Evolutionary conservation across 1,284 basidiomycete species (phyloP), one percentile per base, ranked within the genome.

Genomic region (Naganishia sp.): DNA sequence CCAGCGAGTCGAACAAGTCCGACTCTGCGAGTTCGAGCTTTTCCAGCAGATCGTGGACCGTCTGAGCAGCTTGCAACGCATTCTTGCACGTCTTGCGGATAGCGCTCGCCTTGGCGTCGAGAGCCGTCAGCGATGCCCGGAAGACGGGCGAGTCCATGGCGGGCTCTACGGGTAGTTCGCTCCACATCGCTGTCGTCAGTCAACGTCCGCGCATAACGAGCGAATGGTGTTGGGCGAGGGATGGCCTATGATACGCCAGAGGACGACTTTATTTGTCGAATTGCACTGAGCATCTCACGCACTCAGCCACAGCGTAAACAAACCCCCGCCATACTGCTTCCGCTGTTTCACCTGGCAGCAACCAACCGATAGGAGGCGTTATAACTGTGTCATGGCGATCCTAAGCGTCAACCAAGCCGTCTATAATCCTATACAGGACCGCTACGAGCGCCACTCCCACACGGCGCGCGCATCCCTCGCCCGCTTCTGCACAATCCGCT

Each of bases 401-500:
- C 28, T 3, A 28, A 39, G 36, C 13, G 36, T 10, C 36, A 10
- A 39, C 36, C 7, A 39, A 39, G 36, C 10, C 36, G 13, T 39
- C 7, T 39, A 13, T 39, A 7, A 36, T 33, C 6, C 16, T 60
- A 45, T 23, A 45, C 18, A 1, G 43, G 43, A 16, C 31, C 25
- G 57, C 52, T 45, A 65, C 44, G 57, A 55, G 21, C 68, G 52
- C 68, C 74, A 79, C 45, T 73, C 71, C 44, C 73, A 60, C 1
- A 72, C 74, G 78, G 75, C 89, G 84, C 70, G 81, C 75, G 71
- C 80, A 79, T 75, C 87, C 75, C 71, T 82, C 78, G 66, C 82
- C 75, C 75, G 72, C 54, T 72, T 72, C 59, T 64, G 54, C 2
- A 90, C 86, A 1, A 87, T 75, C n/a, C 79, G 80, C 64, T 83